These are phyloP conservation scores for Corymbia maculata DNA, from an alignment of 345 rosid species.

Conservation along the genomic window DNA sequence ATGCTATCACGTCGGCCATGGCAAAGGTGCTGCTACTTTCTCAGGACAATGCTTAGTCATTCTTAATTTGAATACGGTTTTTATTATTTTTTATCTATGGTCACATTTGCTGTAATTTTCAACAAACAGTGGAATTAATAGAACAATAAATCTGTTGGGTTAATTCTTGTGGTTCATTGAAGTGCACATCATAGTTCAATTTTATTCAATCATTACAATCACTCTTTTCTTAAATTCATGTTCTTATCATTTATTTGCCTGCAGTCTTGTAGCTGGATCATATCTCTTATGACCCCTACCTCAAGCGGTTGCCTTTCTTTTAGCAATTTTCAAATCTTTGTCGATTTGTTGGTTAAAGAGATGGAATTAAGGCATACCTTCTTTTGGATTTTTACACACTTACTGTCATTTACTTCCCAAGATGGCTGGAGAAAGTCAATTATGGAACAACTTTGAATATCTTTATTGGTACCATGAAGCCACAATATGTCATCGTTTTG, in stretches of 20 bases:
- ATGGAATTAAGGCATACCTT: not conserved
- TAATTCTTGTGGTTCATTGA: not conserved
- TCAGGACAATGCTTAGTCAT: not conserved
- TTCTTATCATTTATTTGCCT: not conserved
- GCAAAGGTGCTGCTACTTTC: constrained; percentile 33
- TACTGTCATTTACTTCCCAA: not conserved
- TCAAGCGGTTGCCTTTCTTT: not conserved
- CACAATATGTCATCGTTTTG: not conserved
- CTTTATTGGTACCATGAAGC: not conserved
- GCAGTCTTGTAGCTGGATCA: not conserved
- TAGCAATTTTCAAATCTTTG: not conserved
- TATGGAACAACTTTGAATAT: not conserved
- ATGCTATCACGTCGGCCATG: constrained; percentile 77
- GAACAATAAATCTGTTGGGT: not conserved
- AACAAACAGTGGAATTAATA: not conserved
- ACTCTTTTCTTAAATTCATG: not conserved
- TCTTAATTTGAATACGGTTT: not conserved
- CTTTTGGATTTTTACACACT: not conserved
- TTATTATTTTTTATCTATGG: not conserved
- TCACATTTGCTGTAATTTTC: not conserved
- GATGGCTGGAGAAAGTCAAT: not conserved
- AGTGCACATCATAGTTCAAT: not conserved
- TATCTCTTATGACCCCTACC: not conserved
- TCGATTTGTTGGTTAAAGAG: not conserved
- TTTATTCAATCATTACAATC: not conserved